Conservation (phyloP, 2,329 filamentous ascomycete species). For the Amauroascus verrucosus region DNA sequence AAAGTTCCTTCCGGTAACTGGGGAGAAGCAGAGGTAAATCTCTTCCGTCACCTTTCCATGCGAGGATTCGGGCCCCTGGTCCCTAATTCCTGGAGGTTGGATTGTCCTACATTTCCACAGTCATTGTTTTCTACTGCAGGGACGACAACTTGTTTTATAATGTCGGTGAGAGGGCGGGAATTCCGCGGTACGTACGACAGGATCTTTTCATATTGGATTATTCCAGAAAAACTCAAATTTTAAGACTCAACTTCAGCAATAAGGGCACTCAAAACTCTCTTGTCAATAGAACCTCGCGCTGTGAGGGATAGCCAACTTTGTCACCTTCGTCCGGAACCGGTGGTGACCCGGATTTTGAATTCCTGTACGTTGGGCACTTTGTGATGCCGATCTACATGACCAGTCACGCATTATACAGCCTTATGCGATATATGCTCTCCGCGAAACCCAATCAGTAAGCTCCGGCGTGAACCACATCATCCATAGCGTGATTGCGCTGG, state of each 20-base stretch:
- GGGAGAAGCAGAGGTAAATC: constrained; percentile 42
- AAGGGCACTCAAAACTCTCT: constrained; percentile 41
- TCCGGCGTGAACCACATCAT: constrained; percentile 37
- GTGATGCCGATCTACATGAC: constrained; percentile 38
- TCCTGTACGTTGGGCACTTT: constrained; percentile 46
- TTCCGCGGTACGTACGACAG: constrained; percentile 37
- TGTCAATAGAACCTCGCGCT: constrained; percentile 40
- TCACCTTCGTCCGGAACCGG: constrained; percentile 25
- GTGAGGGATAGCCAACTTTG: constrained; percentile 42
- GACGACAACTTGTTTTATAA: constrained; percentile 37
- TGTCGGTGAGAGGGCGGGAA: constrained; percentile 31
- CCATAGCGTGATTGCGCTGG: constrained; percentile 36
- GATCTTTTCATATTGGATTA: not conserved
- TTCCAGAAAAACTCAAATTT: not conserved
- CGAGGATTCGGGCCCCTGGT: constrained; percentile 49
- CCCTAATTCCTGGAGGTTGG: constrained; percentile 42
- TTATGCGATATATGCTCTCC: constrained; percentile 38
- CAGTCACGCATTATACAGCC: constrained; percentile 32
- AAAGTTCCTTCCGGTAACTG: constrained; percentile 38
- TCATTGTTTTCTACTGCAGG: constrained; percentile 40
- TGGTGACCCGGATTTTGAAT: constrained; percentile 35
- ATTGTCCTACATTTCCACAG: constrained; percentile 46
- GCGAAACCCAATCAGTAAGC: constrained; percentile 30
- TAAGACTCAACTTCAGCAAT: constrained; percentile 30
- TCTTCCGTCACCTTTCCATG: constrained; percentile 45